These are phyloP conservation scores for Penicillium psychrofluorescens DNA, from an alignment of 495 filamentous ascomycete species.

Conservation along the genomic window DNA sequence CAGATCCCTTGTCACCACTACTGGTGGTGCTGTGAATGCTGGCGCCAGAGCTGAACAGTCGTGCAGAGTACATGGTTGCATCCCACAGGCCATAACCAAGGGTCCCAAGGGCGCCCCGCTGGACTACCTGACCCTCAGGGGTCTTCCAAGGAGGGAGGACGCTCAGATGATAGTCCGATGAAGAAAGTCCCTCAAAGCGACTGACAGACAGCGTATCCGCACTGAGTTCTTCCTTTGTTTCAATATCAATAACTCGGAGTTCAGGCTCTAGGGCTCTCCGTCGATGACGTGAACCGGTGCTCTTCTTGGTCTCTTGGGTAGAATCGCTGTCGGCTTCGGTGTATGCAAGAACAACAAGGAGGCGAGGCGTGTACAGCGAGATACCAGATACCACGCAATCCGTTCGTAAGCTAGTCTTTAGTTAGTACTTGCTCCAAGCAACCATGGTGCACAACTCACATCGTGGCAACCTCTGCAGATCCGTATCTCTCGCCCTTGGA, in stretches of 20 bases:
- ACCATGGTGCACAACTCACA: constrained; percentile 47
- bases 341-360: constrained; percentile 86
- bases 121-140: constrained; percentile 45
- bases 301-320: constrained; percentile 23
- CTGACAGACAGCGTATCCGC: constrained; percentile 76
- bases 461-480: constrained; percentile 80
- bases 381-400: constrained; percentile 97
- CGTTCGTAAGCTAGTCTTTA: constrained; percentile 64
- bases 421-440: constrained; percentile 3
- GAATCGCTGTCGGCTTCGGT: constrained; percentile 63
- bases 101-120: constrained; percentile 61
- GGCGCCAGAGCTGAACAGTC: constrained; percentile 79
- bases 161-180: constrained; percentile 85
- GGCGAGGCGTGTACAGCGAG: constrained; percentile 87
- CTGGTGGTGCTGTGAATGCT: constrained; percentile 72
- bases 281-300: constrained; percentile 49
- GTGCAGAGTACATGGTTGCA: constrained; percentile 73
- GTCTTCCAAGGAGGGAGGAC: constrained; percentile 68
- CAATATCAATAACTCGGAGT: constrained; percentile 81
- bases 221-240: constrained; percentile 69
- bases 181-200: constrained; percentile 77
- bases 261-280: constrained; percentile 78
- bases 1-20: constrained; percentile 44
- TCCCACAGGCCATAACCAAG: constrained; percentile 64
- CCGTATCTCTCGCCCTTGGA: constrained; percentile 66